These are phyloP conservation scores for Taphrina confusa DNA, from an alignment of 1,139 yeast genomes.

Conservation along the genomic window DNA sequence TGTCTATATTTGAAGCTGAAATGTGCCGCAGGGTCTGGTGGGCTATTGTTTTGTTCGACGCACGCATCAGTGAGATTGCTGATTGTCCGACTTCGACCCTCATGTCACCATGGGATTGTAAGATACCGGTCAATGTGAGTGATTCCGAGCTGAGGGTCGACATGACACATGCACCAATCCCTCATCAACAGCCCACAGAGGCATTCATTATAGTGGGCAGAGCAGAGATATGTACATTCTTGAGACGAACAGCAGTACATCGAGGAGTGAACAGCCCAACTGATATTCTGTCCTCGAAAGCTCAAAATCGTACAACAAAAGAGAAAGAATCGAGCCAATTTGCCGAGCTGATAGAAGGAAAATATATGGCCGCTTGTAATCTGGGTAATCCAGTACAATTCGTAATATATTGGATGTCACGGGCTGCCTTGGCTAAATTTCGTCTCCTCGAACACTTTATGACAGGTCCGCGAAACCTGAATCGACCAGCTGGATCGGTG, in stretches of 20 bases:
- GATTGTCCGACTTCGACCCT: neutral
- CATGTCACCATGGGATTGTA: neutral
- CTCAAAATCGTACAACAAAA: too few species aligned
- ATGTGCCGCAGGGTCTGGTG: neutral
- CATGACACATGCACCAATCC: neutral
- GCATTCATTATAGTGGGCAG: neutral
- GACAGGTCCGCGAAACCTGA: neutral
- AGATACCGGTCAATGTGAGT: neutral
- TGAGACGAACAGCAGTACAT: neutral
- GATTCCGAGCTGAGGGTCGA: neutral
- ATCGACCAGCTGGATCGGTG: neutral
- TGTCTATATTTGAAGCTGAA: neutral
- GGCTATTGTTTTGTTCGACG: conserved; percentile 1
- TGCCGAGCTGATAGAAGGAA: too few species aligned
- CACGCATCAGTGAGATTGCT: neutral
- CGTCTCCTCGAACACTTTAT: too few species aligned
- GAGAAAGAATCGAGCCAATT: too few species aligned
- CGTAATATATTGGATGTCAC: neutral
- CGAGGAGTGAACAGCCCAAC: too few species aligned
- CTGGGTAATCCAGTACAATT: neutral
- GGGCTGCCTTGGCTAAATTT: neutral
- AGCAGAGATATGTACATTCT: neutral
- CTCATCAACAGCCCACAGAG: neutral
- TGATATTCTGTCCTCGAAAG: too few species aligned
- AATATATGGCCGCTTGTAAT: neutral